Percentiles rank a stretch among this genome's conserved stretches.
phyloP scores from a whole-genome alignment of 2,329 filamentous ascomycete genomes.

The Pseudogymnoascus sp. region DNA sequence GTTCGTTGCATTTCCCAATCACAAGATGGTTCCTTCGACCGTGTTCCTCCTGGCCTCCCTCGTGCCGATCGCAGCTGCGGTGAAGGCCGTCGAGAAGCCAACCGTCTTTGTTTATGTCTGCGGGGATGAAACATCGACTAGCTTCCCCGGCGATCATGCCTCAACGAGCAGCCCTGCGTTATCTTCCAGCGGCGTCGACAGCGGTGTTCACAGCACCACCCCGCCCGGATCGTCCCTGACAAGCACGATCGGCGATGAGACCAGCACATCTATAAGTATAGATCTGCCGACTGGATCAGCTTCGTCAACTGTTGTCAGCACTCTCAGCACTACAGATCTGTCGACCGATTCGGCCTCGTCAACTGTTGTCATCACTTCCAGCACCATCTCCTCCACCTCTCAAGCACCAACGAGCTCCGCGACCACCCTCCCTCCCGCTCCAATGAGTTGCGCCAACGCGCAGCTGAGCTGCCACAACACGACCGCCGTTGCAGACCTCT shows the following conservation, averaged over 20 bases:
- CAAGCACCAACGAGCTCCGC: background rate
- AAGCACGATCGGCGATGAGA: background rate
- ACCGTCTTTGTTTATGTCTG: conserved; percentile 1
- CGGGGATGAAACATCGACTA: conserved; percentile 2
- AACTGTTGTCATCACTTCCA: conserved; percentile 14
- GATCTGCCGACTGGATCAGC: background rate
- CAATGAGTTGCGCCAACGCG: conserved; percentile 23
- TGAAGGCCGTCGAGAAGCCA: conserved; percentile 1
- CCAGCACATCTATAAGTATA: conserved; percentile 7
- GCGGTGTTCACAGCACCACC: background rate
- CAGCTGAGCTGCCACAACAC: conserved; percentile 56
- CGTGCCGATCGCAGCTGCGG: conserved; percentile 4
- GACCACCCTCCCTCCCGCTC: conserved; percentile 16
- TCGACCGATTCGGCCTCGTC: background rate
- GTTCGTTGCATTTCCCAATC: background rate
- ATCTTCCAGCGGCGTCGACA: background rate
- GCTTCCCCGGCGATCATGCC: background rate
- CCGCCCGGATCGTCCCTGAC: background rate
- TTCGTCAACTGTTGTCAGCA: conserved; percentile 8
- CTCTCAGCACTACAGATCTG: conserved; percentile 12
- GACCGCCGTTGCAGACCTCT: conserved; percentile 52
- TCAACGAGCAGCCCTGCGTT: background rate
- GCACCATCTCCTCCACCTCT: conserved; percentile 10
- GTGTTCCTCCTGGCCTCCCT: background rate
- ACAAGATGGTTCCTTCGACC: background rate